Percentiles rank a stretch among this genome's conserved stretches.
phyloP scores from a whole-genome alignment of 148 eudicot species.

The Suaeda aralocaspica region DNA sequence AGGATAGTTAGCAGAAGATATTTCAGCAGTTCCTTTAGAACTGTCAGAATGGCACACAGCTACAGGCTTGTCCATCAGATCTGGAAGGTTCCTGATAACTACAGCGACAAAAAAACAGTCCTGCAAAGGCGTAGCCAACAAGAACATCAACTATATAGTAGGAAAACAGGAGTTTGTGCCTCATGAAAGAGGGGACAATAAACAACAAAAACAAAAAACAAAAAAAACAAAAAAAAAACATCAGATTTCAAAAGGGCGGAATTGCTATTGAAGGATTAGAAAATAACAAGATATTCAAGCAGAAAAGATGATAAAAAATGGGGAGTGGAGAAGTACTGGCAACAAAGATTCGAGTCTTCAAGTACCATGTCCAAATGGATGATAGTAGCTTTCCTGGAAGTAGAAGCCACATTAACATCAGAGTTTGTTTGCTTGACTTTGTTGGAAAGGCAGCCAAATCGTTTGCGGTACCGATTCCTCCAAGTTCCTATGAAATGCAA shows the following conservation, averaged over 20 bases:
- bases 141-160: background rate
- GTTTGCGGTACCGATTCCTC: constrained; percentile 93
- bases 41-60: constrained; percentile 97
- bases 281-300: background rate
- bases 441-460: constrained; percentile 42
- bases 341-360: background rate
- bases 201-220: no score
- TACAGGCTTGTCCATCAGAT: constrained; percentile 73
- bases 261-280: background rate
- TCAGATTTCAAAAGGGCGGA: no score
- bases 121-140: constrained; percentile 36
- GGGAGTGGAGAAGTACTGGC: background rate
- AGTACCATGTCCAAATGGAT: constrained; percentile 94
- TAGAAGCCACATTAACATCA: constrained; percentile 30
- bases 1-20: constrained; percentile 92
- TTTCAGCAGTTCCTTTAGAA: constrained; percentile 94
- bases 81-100: constrained; percentile 68
- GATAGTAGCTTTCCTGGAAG: constrained; percentile 37
- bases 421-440: constrained; percentile 32
- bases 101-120: constrained; percentile 96
- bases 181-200: background rate
- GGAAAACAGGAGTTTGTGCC: background rate
- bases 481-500: constrained; percentile 94
- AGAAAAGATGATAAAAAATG: background rate
- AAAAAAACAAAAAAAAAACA: no score